These are phyloP conservation scores for Boletus sp. DNA, from an alignment of 768 basidiomycete genomes.

Conservation along the genomic window DNA sequence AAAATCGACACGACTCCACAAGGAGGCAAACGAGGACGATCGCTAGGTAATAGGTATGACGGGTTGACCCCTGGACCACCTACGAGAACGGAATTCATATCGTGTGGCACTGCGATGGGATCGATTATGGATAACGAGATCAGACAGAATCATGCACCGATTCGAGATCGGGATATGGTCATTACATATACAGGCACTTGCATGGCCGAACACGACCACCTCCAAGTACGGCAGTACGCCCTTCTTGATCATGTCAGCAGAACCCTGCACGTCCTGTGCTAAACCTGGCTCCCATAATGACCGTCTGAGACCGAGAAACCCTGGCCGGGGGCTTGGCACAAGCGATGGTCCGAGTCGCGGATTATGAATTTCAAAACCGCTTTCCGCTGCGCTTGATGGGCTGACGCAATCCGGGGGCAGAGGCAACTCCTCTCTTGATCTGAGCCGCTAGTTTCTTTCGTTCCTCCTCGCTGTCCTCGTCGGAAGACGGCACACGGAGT, in stretches of 20 bases:
- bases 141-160: neutral
- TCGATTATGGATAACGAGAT: neutral
- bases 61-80: neutral
- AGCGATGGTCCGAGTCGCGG: no score
- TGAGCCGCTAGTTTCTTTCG: conserved; percentile 42
- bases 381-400: conserved; percentile 76
- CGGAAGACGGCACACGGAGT: conserved; percentile 39
- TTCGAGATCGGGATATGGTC: neutral
- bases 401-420: conserved; percentile 58
- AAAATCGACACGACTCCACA: conserved; percentile 4
- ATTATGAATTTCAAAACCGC: conserved; percentile 51
- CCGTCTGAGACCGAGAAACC: neutral
- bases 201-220: neutral
- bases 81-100: neutral
- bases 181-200: conserved; percentile 3
- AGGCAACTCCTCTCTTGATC: conserved; percentile 38
- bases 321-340: no score
- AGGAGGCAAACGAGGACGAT: neutral
- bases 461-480: conserved; percentile 61
- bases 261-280: conserved; percentile 8
- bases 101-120: neutral
- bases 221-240: neutral
- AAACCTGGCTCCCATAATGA: neutral
- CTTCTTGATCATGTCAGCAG: conserved; percentile 3
- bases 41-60: no score